Evolutionary conservation across 116 monocot species (phyloP), one percentile per base, ranked within the genome.

Genomic region (Cymodocea nodosa): DNA sequence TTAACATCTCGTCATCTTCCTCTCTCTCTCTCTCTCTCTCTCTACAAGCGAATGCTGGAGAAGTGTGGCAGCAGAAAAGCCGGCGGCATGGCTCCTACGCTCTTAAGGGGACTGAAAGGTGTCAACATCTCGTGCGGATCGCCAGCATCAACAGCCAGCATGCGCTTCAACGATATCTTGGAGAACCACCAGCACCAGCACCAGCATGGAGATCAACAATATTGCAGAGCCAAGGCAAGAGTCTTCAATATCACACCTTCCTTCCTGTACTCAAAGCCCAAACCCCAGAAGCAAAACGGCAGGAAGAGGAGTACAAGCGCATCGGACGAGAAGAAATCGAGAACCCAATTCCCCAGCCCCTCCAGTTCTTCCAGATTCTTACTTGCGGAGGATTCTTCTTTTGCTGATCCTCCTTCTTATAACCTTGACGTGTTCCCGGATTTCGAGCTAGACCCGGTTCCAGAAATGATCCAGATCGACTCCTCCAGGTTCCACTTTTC

Each of bases 61-160:
- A n/a, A n/a, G n/a, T n/a, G 58, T 25, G 13, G 22, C 20, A 8
- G 58, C 14, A 25, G 58, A 58, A 58, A 25, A 58, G 58, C 22
- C 13, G 24, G 14, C 14, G 61, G 17, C 73, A 82, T 86, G 86
- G 82, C 80, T 67, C 48, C 82, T 40, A 54, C 77, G 24, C 63
- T 83, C 65, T 74, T 76, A 70, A 77, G 69, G 35, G 87, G 78
- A 34, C 67, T 78, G 51, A 92, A 84, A 63, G 72, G 84, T 59
- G 75, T 69, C 15, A 80, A 56, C 72, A 73, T 91, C 70, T 86
- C 91, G 10, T 91, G 91, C 49, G 63, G 73, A 16, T 81, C 91
- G 1, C 86, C 87, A 0, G 79, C 84, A 4, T 79, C 87, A 0
- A 70, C 84, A 0, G 86, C 91, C 36, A 78, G 78, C 7, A 83